These are phyloP conservation scores for Claviceps paspali DNA, from an alignment of 2,329 filamentous ascomycete species.

Conservation along the genomic window DNA sequence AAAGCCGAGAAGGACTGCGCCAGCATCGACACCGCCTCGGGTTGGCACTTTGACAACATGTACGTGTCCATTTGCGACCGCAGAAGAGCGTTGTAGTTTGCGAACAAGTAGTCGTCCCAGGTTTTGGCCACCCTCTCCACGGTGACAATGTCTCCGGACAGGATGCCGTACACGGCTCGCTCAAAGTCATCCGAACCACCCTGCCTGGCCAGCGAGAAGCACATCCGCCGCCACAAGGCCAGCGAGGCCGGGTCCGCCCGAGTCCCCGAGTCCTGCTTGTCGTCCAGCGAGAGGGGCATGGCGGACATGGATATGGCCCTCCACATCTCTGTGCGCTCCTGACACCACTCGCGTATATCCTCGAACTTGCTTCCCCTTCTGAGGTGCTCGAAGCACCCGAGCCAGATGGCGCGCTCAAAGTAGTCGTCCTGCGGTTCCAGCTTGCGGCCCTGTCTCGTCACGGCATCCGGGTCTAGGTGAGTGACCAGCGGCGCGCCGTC, in stretches of 20 bases:
- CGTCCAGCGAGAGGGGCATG: conserved; percentile 40
- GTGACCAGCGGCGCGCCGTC: conserved; percentile 58
- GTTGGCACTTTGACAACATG: conserved; percentile 38
- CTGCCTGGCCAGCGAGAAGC: conserved; percentile 54
- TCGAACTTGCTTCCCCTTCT: conserved; percentile 63
- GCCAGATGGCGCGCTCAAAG: conserved; percentile 83
- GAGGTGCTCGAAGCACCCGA: conserved; percentile 86
- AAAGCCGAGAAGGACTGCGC: conserved; percentile 46
- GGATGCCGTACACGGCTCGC: conserved; percentile 73
- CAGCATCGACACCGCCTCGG: conserved; percentile 36
- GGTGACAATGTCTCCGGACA: conserved; percentile 70
- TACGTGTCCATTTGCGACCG: conserved; percentile 67
- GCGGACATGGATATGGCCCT: conserved; percentile 70
- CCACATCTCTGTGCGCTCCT: conserved; percentile 77
- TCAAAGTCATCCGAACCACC: conserved; percentile 63
- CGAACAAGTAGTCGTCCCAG: conserved; percentile 81
- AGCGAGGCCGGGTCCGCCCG: conserved; percentile 28
- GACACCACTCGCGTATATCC: conserved; percentile 72
- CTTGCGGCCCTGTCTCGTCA: conserved; percentile 60
- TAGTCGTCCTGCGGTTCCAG: conserved; percentile 73
- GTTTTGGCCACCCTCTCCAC: conserved; percentile 61
- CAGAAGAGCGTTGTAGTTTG: conserved; percentile 74
- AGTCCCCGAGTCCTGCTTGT: conserved; percentile 18
- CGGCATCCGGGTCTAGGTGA: conserved; percentile 82
- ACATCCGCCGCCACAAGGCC: conserved; percentile 64